A percentile compares a stretch with the other conserved stretches of the same genome.
Evolutionary conservation across 1,139 yeast species (phyloP).

Genomic region (Pichia sp.): DNA sequence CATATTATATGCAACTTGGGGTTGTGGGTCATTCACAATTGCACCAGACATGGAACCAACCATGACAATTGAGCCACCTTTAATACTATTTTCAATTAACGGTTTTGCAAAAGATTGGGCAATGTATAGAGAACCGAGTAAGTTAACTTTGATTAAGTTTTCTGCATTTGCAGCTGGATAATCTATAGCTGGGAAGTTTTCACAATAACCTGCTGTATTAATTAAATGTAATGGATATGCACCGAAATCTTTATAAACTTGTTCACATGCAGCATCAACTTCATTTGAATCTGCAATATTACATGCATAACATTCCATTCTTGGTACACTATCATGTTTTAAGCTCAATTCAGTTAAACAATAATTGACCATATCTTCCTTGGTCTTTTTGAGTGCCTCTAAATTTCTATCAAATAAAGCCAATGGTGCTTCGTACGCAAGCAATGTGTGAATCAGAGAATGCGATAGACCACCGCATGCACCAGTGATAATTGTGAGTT

Average conservation of each 20-base stretch:
- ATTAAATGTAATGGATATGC: constrained; percentile 59
- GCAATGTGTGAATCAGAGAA: constrained; percentile 54
- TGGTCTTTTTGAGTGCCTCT: constrained; percentile 51
- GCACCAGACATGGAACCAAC: constrained; percentile 85
- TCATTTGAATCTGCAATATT: constrained; percentile 61
- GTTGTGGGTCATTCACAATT: constrained; percentile 77
- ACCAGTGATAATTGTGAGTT: constrained; percentile 70
- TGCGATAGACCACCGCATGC: constrained; percentile 78
- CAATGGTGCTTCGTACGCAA: constrained; percentile 66
- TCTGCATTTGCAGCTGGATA: constrained; percentile 70
- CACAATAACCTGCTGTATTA: constrained; percentile 82
- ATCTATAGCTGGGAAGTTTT: constrained; percentile 69
- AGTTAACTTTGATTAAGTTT: constrained; percentile 61
- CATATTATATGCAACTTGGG: constrained; percentile 79
- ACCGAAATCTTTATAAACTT: constrained; percentile 51
- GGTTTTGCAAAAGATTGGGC: constrained; percentile 61
- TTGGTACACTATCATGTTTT: constrained; percentile 24
- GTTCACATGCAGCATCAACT: constrained; percentile 49
- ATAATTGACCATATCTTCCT: constrained; percentile 41
- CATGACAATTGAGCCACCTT: constrained; percentile 60
- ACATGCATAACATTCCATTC: constrained; percentile 67
- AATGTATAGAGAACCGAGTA: constrained; percentile 70
- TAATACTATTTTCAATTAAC: constrained; percentile 43
- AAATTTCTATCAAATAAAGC: constrained; percentile 71
- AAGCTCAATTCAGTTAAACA: constrained; percentile 31